A percentile compares a stretch with the other conserved stretches of the same genome.
phyloP scores from a whole-genome alignment of 805 yeast genomes.

The Cyberlindnera euphorbiiphila region DNA sequence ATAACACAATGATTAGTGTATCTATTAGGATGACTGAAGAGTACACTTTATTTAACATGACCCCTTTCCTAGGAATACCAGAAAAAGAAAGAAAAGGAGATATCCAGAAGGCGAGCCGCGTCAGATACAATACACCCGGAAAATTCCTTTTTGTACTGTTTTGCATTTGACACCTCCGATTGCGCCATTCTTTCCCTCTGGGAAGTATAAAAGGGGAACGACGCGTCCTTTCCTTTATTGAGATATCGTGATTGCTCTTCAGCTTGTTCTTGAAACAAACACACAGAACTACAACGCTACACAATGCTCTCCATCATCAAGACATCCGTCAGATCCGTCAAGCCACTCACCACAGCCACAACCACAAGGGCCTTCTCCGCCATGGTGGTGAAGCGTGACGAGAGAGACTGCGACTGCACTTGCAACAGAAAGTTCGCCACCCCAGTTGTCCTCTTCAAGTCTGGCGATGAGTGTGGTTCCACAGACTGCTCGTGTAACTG shows the following conservation, averaged over 20 bases:
- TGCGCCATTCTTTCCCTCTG: slow-evolving; percentile 1
- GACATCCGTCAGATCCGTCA: slow-evolving; percentile 17
- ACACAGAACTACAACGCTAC: slow-evolving; percentile 3
- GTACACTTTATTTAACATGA: too few species aligned
- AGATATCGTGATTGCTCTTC: too few species aligned
- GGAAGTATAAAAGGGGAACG: neutral
- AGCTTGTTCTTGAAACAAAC: neutral
- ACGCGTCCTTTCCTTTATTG: neutral
- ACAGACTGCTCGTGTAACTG: slow-evolving; percentile 26
- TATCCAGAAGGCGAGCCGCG: too few species aligned
- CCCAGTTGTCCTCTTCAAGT: slow-evolving; percentile 14
- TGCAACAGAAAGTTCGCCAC: slow-evolving; percentile 17
- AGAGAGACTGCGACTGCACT: slow-evolving; percentile 29
- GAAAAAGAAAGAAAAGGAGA: too few species aligned
- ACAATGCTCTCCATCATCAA: slow-evolving; percentile 20
- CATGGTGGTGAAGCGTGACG: slow-evolving; percentile 13
- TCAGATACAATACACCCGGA: too few species aligned
- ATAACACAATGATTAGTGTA: too few species aligned
- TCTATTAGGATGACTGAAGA: too few species aligned
- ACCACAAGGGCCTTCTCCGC: slow-evolving; percentile 9
- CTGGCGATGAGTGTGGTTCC: slow-evolving; percentile 26
- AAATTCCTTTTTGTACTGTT: too few species aligned
- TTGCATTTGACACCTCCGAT: slow-evolving; percentile 5
- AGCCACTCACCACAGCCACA: slow-evolving; percentile 9
- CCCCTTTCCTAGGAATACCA: too few species aligned